Evolutionary conservation across 306 rosid genomes (phyloP).

Genomic region (Chamaecrista fasciculata): DNA sequence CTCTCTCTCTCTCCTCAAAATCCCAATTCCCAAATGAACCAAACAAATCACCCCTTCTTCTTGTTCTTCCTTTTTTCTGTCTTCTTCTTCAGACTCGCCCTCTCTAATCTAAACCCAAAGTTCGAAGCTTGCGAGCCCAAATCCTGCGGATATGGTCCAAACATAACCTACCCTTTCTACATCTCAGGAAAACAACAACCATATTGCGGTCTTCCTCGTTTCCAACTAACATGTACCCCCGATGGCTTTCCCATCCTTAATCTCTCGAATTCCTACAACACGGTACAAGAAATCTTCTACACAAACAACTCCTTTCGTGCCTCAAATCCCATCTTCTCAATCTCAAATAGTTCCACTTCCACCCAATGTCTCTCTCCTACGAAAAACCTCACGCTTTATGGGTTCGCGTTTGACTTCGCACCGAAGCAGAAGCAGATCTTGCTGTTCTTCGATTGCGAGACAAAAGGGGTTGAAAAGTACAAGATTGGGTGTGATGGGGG

Average conservation of each 20-base stretch:
- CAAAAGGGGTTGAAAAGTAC: not conserved
- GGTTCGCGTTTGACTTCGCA: not conserved
- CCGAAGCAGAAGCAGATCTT: not conserved
- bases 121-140: slow-evolving; percentile 36
- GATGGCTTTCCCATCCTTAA: slow-evolving; percentile 38
- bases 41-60: not conserved
- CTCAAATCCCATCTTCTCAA: slow-evolving; percentile 29
- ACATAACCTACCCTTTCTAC: slow-evolving; percentile 46
- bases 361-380: not conserved
- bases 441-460: slow-evolving; percentile 30
- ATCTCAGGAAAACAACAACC: not conserved
- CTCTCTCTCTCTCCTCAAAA: not conserved
- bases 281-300: slow-evolving; percentile 37
- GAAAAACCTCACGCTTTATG: slow-evolving; percentile 8
- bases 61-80: not conserved
- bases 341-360: no score
- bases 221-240: slow-evolving; percentile 27
- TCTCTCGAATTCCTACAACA: not conserved
- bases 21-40: slow-evolving; percentile 36
- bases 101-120: not conserved
- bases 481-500: slow-evolving; percentile 22
- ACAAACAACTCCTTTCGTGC: slow-evolving; percentile 4
- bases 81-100: not conserved
- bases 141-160: slow-evolving; percentile 34
- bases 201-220: slow-evolving; percentile 47